Evolutionary conservation across 352 stramenopile genomes (phyloP).

Genomic region (Peronospora destructor): DNA sequence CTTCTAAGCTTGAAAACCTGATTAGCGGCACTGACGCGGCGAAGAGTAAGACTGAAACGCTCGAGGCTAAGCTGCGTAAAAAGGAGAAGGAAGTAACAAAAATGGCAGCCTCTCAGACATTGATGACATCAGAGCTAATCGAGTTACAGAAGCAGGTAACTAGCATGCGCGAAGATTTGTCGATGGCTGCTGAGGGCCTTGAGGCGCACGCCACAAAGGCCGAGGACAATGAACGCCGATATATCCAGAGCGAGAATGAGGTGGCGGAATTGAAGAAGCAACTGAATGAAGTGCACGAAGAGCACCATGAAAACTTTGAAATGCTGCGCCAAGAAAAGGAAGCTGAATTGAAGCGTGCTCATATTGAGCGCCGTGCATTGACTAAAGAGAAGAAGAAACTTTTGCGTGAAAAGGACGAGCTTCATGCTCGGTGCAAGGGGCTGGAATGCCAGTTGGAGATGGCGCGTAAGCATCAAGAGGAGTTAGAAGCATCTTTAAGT

Average conservation of each 20-base stretch:
- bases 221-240: slow-evolving; percentile 45
- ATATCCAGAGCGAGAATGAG: slow-evolving; percentile 49
- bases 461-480: slow-evolving; percentile 31
- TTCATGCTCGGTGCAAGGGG: slow-evolving; percentile 25
- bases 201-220: slow-evolving; percentile 57
- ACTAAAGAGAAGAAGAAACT: slow-evolving; percentile 26
- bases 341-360: slow-evolving; percentile 39
- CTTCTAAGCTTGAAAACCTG: slow-evolving; percentile 57
- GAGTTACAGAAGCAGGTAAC: slow-evolving; percentile 53
- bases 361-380: slow-evolving; percentile 31
- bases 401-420: slow-evolving; percentile 23
- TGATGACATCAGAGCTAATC: slow-evolving; percentile 56
- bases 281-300: slow-evolving; percentile 45
- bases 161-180: slow-evolving; percentile 56
- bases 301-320: slow-evolving; percentile 55
- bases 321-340: slow-evolving; percentile 60
- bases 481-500: slow-evolving; percentile 42
- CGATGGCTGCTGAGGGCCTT: slow-evolving; percentile 57
- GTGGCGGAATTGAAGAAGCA: slow-evolving; percentile 39
- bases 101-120: slow-evolving; percentile 50
- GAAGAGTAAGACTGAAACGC: slow-evolving; percentile 31
- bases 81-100: slow-evolving; percentile 70
- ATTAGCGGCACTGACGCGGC: slow-evolving; percentile 50
- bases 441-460: slow-evolving; percentile 35
- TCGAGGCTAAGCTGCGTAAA: slow-evolving; percentile 38